Conservation (phyloP, 2,329 filamentous ascomycete genomes). For the Tolypocladium endophyticum region DNA sequence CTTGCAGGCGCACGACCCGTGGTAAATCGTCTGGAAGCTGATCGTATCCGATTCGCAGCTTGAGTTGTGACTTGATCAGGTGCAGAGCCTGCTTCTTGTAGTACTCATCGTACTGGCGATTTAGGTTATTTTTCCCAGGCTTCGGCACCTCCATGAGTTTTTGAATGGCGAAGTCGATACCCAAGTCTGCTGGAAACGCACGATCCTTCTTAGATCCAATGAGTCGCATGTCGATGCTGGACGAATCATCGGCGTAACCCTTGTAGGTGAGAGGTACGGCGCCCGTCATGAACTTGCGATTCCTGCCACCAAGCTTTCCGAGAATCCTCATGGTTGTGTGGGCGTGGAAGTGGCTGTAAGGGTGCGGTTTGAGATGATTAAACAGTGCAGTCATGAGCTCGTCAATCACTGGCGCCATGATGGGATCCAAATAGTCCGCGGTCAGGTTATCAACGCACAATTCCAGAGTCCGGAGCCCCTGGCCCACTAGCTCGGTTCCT, state of each 20-base stretch:
- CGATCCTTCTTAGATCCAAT: slow-evolving; percentile 84
- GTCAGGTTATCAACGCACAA: slow-evolving; percentile 97
- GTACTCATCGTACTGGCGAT: slow-evolving; percentile 61
- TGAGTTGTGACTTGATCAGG: slow-evolving; percentile 78
- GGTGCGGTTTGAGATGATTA: slow-evolving; percentile 86
- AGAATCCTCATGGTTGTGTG: slow-evolving; percentile 97
- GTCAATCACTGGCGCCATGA: slow-evolving; percentile 98
- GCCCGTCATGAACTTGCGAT: slow-evolving; percentile 88
- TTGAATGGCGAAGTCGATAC: slow-evolving; percentile 78
- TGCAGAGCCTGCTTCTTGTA: slow-evolving; percentile 93
- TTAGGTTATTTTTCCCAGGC: slow-evolving; percentile 36
- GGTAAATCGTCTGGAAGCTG: slow-evolving; percentile 82
- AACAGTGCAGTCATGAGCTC: slow-evolving; percentile 97
- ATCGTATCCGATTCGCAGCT: slow-evolving; percentile 81
- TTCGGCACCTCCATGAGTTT: slow-evolving; percentile 78
- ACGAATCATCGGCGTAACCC: slow-evolving; percentile 74
- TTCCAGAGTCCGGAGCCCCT: slow-evolving; percentile 86
- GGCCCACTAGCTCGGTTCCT: slow-evolving; percentile 86
- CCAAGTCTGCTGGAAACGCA: slow-evolving; percentile 76
- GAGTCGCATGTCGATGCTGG: slow-evolving; percentile 80
- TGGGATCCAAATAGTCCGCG: slow-evolving; percentile 93
- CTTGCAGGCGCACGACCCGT: slow-evolving; percentile 74
- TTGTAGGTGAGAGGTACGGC: slow-evolving; percentile 77
- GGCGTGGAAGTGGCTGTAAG: slow-evolving; percentile 94
- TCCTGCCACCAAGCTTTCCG: slow-evolving; percentile 89